Conservation (phyloP, 75 land plant species). For the Selaginella moellendorffii region DNA sequence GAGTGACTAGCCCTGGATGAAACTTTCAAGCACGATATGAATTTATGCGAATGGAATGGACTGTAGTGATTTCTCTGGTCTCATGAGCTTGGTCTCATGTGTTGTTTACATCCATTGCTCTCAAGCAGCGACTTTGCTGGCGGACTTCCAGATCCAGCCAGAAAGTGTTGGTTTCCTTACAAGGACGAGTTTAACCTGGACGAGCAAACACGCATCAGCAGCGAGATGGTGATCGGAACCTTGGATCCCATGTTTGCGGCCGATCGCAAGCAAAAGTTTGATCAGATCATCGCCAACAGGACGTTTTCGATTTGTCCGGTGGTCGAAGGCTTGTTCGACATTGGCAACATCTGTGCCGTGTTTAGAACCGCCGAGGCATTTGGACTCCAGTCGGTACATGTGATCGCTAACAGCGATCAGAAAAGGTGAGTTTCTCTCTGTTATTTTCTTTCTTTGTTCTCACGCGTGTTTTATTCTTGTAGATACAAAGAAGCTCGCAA, state of each 20-base stretch:
- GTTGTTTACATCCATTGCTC: too few relatives aligned
- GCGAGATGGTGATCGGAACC: conserved; percentile 50
- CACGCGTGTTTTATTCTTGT: not conserved
- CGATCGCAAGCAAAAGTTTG: conserved; percentile 56
- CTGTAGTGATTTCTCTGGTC: too few relatives aligned
- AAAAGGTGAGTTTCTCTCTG: conserved; percentile 55
- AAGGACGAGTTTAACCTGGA: conserved; percentile 39
- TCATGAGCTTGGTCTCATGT: too few relatives aligned
- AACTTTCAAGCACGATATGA: too few relatives aligned
- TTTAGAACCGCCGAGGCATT: conserved; percentile 92
- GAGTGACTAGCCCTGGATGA: too few relatives aligned
- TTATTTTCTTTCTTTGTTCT: too few relatives aligned
- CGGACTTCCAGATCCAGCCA: too few relatives aligned
- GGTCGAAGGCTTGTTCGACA: conserved; percentile 78
- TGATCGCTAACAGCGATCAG: conserved; percentile 41
- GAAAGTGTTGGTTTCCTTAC: conserved; percentile 67
- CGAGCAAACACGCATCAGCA: conserved; percentile 25
- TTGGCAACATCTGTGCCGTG: conserved; percentile 87
- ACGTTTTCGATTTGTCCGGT: conserved; percentile 78
- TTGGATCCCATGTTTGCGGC: conserved; percentile 40
- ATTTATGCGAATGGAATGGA: too few relatives aligned
- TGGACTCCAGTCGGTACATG: conserved; percentile 95
- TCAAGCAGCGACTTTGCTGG: too few relatives aligned
- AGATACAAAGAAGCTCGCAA: conserved; percentile 81
- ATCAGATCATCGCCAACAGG: conserved; percentile 41